Percentiles rank a stretch among this genome's conserved stretches.
phyloP scores from a whole-genome alignment of 208 protist species.

The Trypanosoma cruzi region DNA sequence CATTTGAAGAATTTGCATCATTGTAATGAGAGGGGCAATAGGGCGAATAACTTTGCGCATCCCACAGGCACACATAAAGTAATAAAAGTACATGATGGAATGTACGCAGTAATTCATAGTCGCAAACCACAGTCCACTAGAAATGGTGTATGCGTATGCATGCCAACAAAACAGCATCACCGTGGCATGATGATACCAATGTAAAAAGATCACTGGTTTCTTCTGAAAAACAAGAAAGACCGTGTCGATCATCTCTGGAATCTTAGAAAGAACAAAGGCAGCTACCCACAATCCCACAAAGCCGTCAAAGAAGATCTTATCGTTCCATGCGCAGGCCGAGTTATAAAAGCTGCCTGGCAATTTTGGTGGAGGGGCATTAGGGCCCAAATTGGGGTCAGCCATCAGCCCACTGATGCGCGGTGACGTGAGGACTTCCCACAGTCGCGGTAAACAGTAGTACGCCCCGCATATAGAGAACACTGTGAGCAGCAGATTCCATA shows the following conservation, averaged over 20 bases:
- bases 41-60: constrained; percentile 57
- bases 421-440: constrained; percentile 39
- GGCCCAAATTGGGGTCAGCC: constrained; percentile 13
- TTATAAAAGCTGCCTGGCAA: constrained; percentile 47
- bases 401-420: constrained; percentile 29
- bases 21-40: constrained; percentile 83
- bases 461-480: constrained; percentile 74
- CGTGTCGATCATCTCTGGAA: constrained; percentile 76
- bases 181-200: constrained; percentile 95
- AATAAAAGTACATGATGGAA: constrained; percentile 95
- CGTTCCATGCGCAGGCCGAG: constrained; percentile 52
- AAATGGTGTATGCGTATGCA: constrained; percentile 49
- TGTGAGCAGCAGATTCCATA: constrained; percentile 86
- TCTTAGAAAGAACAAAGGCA: constrained; percentile 76
- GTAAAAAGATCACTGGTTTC: constrained; percentile 80
- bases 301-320: constrained; percentile 57
- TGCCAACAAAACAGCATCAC: constrained; percentile 94
- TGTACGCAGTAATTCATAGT: constrained; percentile 94
- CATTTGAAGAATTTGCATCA: constrained; percentile 92
- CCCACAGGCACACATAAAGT: constrained; percentile 64
- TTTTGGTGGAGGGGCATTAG: constrained; percentile 19
- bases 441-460: constrained; percentile 49
- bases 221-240: constrained; percentile 82
- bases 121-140: constrained; percentile 73
- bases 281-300: constrained; percentile 56